Conservation (phyloP, 2,329 filamentous ascomycete genomes). For the Lizonia empirigonia region DNA sequence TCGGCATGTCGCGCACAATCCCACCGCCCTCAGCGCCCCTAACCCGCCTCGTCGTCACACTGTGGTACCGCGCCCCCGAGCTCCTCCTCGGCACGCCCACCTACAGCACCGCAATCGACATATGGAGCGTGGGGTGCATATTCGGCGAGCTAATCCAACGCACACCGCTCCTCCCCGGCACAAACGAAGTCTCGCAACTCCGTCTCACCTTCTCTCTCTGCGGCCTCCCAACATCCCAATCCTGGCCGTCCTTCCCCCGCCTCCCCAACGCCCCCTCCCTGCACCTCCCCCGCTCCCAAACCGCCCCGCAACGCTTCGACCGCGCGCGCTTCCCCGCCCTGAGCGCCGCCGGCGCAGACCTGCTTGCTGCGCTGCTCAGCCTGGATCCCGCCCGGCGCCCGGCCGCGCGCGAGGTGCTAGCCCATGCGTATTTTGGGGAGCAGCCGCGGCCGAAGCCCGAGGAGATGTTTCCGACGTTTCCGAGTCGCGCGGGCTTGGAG, state of each 20-base stretch:
- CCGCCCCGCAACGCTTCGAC: constrained; percentile 59
- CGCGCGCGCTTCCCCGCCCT: constrained; percentile 81
- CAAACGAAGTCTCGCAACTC: constrained; percentile 91
- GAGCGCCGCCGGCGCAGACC: constrained; percentile 71
- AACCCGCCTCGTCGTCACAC: constrained; percentile 90
- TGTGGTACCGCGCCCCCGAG: constrained; percentile 96
- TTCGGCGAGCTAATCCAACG: constrained; percentile 88
- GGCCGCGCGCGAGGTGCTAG: constrained; percentile 73
- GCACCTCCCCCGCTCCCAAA: constrained; percentile 59
- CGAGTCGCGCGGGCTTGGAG: constrained; percentile 92
- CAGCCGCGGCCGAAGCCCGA: constrained; percentile 88
- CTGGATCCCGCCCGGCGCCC: constrained; percentile 77
- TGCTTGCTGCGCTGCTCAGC: constrained; percentile 73
- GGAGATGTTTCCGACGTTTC: constrained; percentile 95
- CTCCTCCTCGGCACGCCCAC: constrained; percentile 78
- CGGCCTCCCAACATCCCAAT: constrained; percentile 79
- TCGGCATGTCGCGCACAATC: constrained; percentile 94
- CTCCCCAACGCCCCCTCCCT: constrained; percentile 85
- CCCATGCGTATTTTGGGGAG: constrained; percentile 84
- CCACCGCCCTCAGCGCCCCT: constrained; percentile 71
- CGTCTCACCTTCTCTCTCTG: constrained; percentile 82
- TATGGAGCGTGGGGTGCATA: constrained; percentile 97
- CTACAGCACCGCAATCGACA: constrained; percentile 81
- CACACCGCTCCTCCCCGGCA: constrained; percentile 82
- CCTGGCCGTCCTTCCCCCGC: constrained; percentile 85